Evolutionary conservation across 257 asterid species (phyloP).

Genomic region (Avicennia marina): DNA sequence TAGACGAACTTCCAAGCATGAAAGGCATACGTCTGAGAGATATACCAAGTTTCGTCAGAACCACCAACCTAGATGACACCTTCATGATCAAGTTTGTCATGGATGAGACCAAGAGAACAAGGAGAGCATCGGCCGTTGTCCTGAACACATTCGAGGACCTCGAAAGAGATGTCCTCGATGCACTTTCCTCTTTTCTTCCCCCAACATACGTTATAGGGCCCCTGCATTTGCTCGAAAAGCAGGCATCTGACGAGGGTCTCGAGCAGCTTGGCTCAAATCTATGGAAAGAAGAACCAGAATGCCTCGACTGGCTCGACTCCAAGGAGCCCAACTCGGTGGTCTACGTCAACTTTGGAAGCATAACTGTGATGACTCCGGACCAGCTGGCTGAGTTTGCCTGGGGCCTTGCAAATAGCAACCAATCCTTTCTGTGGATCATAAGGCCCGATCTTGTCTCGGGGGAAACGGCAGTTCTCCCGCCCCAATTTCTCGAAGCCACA

Average conservation of each 20-base stretch:
- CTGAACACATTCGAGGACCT: slow-evolving; percentile 37
- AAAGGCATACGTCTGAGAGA: slow-evolving; percentile 25
- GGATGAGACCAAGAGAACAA: not conserved
- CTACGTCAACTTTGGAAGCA: slow-evolving; percentile 5
- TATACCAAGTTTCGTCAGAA: slow-evolving; percentile 33
- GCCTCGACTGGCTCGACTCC: slow-evolving; percentile 1
- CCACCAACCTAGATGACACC: slow-evolving; percentile 24
- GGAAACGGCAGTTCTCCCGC: slow-evolving; percentile 15
- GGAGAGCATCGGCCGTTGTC: slow-evolving; percentile 29
- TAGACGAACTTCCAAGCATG: slow-evolving; percentile 31
- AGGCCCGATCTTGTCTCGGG: slow-evolving; percentile 16
- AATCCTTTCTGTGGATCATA: slow-evolving; percentile 14
- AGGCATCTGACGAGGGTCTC: slow-evolving; percentile 13
- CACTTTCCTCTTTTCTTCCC: slow-evolving; percentile 24
- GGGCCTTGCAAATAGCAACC: slow-evolving; percentile 14
- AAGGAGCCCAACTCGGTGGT: not conserved
- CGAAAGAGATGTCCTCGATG: slow-evolving; percentile 26
- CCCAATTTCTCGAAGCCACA: slow-evolving; percentile 6
- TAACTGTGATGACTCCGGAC: not conserved
- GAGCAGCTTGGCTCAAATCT: slow-evolving; percentile 10
- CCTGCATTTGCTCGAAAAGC: slow-evolving; percentile 26
- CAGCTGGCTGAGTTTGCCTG: slow-evolving; percentile 11
- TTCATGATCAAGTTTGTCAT: slow-evolving; percentile 20
- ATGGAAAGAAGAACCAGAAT: not conserved
- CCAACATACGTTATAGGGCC: slow-evolving; percentile 53